Evolutionary conservation across 139 green algal genomes (phyloP), one percentile per base, ranked within the genome.

Genomic region (Tetraselmis chui): DNA sequence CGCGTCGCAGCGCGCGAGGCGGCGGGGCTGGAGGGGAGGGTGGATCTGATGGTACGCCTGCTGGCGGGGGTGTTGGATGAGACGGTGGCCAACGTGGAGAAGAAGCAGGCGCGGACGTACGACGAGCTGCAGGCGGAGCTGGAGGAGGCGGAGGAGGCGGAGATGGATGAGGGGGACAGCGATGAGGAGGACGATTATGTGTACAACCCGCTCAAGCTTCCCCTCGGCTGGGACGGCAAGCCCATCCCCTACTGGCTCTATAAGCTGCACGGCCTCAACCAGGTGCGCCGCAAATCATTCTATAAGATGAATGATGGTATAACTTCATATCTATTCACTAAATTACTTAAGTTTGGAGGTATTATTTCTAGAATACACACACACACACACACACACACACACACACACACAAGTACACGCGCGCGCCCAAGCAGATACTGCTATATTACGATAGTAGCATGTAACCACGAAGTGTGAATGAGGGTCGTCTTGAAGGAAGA

Each of bases 181-280:
- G 92, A 97, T 26, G 92, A 96, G 82, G 92, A 97, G 84, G 92
- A 95, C 80, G 91, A 96, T 76, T 96, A 92, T 75, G 88, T 99
- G 18, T 99, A 99, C 92, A 99, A 99, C 91, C 97, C 97, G n/a
- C 90, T 98, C 30, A 99, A 99, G 92, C 89, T 99, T 80, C 97
- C 97, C 30, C 84, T 99, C 79, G 97, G 97, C n/a, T 98, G 93
- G 93, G 97, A 99, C 83, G 97, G 97, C 81, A 99, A 99, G 91
- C 97, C 97, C 84, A 99, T 99, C 84, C 97, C 97, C 28, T 99
- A 98, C 89, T 99, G 97, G 97, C 94, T 99, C 29, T 99, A 99
- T 92, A 99, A 99, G 90, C 91, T 99, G 84, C 97, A 99, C 83
- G 97, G 97, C 11, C 89, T 99, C 27, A 98, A 98, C 84, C 92